phyloP scores from a whole-genome alignment of 2,329 filamentous ascomycete genomes.

The Aspergillus sp. region DNA sequence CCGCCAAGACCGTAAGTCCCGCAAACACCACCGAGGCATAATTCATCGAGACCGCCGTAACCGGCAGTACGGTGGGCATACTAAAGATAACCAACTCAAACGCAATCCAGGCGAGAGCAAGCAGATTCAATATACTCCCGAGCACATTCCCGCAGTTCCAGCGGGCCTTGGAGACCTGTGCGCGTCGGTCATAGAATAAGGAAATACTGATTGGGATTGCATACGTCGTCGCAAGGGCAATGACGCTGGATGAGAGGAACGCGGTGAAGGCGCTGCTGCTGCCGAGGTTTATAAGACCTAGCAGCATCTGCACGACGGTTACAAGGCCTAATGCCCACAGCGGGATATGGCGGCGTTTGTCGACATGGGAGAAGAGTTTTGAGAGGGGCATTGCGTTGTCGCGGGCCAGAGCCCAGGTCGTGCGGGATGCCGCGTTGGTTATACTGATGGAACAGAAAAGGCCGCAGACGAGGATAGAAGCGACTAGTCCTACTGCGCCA shows the following conservation, averaged over 20 bases:
- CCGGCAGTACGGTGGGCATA: constrained; percentile 54
- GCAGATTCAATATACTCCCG: constrained; percentile 46
- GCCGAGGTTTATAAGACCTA: constrained; percentile 52
- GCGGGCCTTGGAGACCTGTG: constrained; percentile 46
- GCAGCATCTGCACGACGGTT: constrained; percentile 49
- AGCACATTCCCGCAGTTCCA: constrained; percentile 50
- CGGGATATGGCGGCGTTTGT: constrained; percentile 30
- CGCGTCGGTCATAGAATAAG: constrained; percentile 46
- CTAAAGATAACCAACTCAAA: constrained; percentile 57
- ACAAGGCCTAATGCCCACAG: constrained; percentile 44
- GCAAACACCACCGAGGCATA: constrained; percentile 59
- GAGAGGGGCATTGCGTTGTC: constrained; percentile 28
- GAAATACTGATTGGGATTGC: constrained; percentile 57
- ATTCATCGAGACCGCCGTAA: constrained; percentile 55
- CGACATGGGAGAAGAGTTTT: constrained; percentile 16
- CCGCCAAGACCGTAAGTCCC: constrained; percentile 53
- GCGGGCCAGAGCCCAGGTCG: constrained; percentile 30
- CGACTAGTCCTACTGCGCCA: constrained; percentile 26
- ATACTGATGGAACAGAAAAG: constrained; percentile 34
- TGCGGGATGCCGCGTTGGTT: constrained; percentile 47
- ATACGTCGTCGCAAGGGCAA: constrained; percentile 57
- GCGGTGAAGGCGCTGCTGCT: constrained; percentile 50
- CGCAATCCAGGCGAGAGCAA: constrained; percentile 52
- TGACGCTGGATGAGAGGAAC: constrained; percentile 56
- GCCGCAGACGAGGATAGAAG: constrained; percentile 30